Base-by-base conservation (phyloP, 208 protist genomes). In the Kentomonas sorsogonicus region DNA sequence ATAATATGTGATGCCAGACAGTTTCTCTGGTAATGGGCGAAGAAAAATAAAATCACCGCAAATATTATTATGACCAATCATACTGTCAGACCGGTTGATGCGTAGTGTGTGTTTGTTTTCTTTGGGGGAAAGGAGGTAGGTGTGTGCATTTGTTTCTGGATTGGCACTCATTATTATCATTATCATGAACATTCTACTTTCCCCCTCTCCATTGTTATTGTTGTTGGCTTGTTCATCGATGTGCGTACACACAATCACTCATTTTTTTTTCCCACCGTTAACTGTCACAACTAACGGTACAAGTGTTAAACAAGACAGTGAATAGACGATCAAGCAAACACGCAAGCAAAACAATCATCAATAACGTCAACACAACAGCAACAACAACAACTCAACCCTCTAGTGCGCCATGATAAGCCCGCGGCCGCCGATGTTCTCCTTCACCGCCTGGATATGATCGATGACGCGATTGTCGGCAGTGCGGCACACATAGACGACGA, bases 351-450 rank as follows among this genome's bases (percentile, higher is more conserved):
- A 52, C 6, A 48, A 52, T 16, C n/a, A 27, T 23, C 6, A 53
- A 13, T 15, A 54, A n/a, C n/a, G n/a, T n/a, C 38, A 16, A n/a
- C 38, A 50, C 23, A 16, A 40, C 39, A 45, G 18, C 26, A 6
- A 7, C 5, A 39, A 18, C 26, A 53, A 59, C 18, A 40, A 9
- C 29, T 18, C 20, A 3, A 52, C 16, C n/a, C 20, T 18, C 41
- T 83, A 95, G 53, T 92, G 84, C 22, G 85, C 81, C 86, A 93
- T 93, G 68, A 93, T 82, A n/a, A 95, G 63, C 1, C 89, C 89
- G 0, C 86, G 72, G 3, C 89, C 89, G 36, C 89, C 89, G 66
- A 95, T 77, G 38, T 77, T 69, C 53, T 95, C 86, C 59, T 77
- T 83, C 50, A 91, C 86, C 3, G 89, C 89, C 52, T 91, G 75